These are phyloP conservation scores for Claviceps africana DNA, from an alignment of 2,329 filamentous ascomycete genomes.

Conservation along the genomic window DNA sequence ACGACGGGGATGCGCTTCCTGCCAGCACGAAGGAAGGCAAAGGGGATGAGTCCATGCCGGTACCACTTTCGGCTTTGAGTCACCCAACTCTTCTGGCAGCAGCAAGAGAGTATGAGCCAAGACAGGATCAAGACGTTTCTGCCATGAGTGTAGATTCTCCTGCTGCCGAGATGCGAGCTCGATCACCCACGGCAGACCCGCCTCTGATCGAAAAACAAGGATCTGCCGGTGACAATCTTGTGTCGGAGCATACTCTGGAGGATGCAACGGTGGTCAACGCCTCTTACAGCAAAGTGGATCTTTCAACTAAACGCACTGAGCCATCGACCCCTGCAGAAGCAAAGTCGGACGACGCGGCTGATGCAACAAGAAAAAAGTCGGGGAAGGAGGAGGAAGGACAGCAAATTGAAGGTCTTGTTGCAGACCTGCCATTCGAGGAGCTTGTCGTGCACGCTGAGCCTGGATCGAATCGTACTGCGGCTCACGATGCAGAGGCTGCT, in stretches of 20 bases:
- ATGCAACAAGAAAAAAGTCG: slow-evolving; percentile 10
- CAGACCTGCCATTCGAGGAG: slow-evolving; percentile 1
- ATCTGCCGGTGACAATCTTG: neutral
- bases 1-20: slow-evolving; percentile 9
- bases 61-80: neutral
- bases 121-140: neutral
- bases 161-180: neutral
- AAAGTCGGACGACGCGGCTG: neutral
- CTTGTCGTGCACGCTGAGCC: neutral
- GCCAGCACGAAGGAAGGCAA: slow-evolving; percentile 22
- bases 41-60: slow-evolving; percentile 15
- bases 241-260: slow-evolving; percentile 7
- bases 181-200: neutral
- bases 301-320: neutral
- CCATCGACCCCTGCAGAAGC: slow-evolving; percentile 14
- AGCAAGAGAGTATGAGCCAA: neutral
- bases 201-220: neutral
- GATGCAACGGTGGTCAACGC: neutral
- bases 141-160: neutral
- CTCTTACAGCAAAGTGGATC: neutral
- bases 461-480: neutral
- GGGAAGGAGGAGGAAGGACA: slow-evolving; percentile 18
- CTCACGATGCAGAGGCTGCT: neutral
- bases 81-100: neutral
- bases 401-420: slow-evolving; percentile 9